Evolutionary conservation across 768 basidiomycete species (phyloP).

Genomic region (Leccinum variicolor): DNA sequence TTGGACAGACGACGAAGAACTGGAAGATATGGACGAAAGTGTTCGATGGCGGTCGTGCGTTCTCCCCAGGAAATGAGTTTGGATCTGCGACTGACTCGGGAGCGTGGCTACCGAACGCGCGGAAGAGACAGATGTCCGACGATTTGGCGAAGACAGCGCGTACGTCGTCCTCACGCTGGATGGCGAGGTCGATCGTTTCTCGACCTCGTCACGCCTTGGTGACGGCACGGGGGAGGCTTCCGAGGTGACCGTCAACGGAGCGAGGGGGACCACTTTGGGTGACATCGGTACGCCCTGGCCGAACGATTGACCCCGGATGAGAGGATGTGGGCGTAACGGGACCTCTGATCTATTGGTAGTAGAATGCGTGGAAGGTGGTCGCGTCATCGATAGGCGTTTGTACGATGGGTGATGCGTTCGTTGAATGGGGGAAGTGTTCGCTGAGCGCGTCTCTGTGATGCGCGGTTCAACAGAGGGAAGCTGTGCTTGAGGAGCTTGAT

Average conservation of each 20-base stretch:
- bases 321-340: conserved; percentile 64
- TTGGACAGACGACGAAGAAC: conserved; percentile 44
- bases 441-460: conserved; percentile 34
- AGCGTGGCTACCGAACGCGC: conserved; percentile 58
- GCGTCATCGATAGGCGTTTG: conserved; percentile 45
- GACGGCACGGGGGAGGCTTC: conserved; percentile 46
- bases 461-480: conserved; percentile 18
- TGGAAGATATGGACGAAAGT: conserved; percentile 52
- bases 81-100: conserved; percentile 38
- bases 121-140: conserved; percentile 57
- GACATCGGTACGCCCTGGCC: conserved; percentile 38
- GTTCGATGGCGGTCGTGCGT: conserved; percentile 50
- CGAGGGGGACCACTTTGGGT: conserved; percentile 47
- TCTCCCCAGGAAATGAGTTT: conserved; percentile 30
- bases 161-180: conserved; percentile 37
- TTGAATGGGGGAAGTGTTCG: conserved; percentile 37
- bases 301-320: conserved; percentile 72
- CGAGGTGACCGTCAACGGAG: conserved; percentile 59
- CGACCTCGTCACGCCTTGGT: conserved; percentile 26
- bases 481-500: conserved; percentile 13
- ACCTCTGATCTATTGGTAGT: conserved; percentile 36
- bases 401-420: conserved; percentile 33
- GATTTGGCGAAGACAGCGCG: conserved; percentile 33
- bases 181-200: conserved; percentile 31
- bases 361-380: conserved; percentile 66